Evolutionary conservation across 1,284 basidiomycete genomes (phyloP), one percentile per base, ranked within the genome.

Genomic region (Heterobasidion irregulare): DNA sequence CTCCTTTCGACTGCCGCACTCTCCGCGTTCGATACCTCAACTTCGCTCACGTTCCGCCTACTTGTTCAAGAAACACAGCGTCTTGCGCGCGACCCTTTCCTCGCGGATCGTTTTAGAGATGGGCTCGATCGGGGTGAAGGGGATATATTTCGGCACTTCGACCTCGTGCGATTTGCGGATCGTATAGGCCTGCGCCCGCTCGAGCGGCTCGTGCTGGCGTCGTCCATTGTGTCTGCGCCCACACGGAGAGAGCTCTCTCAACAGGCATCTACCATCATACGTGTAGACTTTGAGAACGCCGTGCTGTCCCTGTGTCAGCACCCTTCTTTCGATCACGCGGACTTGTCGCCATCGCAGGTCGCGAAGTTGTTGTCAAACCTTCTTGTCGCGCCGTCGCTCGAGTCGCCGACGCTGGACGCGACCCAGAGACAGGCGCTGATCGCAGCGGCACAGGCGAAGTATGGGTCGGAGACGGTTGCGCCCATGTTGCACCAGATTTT

Each of bases 31-130:
- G 88, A 90, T 65, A 72, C 83, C 34, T 86, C 86, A 19, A 80
- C 81, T 32, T 78, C 83, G 44, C 75, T 94, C 54, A 86, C 89
- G 6, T 89, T 92, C 66, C 84, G 89, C 46, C 75, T 94, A 26
- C 79, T 94, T 34, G 81, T 89, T n/a, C 89, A 92, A 71, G 92
- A 94, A 72, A 87, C 83, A 2, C 88, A 92, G 65, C 83, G 90
- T 55, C 82, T 94, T 52, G 84, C 89, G 62, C 86, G 89, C 60
- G 92, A 94, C 75, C 92, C 92, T 58, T 84, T 84, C 68, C 79
- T 92, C 47, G 87, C 91, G 57, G 88, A 91, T 72, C 82, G 90
- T 59, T 93, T 93, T 70, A 80, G 88, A 59, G 89, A 93, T 70
- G 89, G 86, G 53, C 80, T 94, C 57, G 87, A 92, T 77, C 87